Evolutionary conservation across 306 rosid genomes (phyloP), one percentile per base, ranked within the genome.

Genomic region (Delonix regia): DNA sequence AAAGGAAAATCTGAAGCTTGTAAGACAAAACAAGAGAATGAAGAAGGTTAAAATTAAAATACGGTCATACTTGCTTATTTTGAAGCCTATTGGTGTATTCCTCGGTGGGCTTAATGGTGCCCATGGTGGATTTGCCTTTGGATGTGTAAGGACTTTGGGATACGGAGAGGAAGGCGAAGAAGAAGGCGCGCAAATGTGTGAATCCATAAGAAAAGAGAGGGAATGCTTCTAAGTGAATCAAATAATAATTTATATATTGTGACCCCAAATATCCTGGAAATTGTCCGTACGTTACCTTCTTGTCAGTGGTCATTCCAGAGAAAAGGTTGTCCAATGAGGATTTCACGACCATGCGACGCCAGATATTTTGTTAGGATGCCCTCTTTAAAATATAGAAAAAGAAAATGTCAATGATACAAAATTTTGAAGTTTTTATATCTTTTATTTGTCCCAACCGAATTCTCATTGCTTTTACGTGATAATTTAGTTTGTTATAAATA

Each of bases 191-290:
- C 57, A 73, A 44, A 59, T 39, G n/a, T 64, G 77, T 21, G 91
- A 81, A 28, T 83, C 83, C 92, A 89, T 89, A 61, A 4, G 55
- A n/a, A 19, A 59, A 76, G 21, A 44, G 45, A 66, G 73, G 34
- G 55, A 71, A 52, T 45, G 71, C 2, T 13, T 45, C 80, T 71
- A 63, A 71, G n/a, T 51, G 45, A 51, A 30, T 27, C 70, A 2
- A 60, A 47, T 52, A 51, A 48, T 60, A 28, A 3, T 27, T 13
- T 12, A 14, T 13, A 27, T 25, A 8, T 71, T 42, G 75, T 36
- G 63, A 81, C 82, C 82, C 85, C 89, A 80, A 73, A 45, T 71
- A 69, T 82, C 81, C 83, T 86, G 95, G 85, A 80, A 73, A 73
- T 57, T 85, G 83, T 72, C 80, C 83, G 76, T 39, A 7, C 18